Base-by-base conservation (phyloP, 495 filamentous ascomycete genomes). In the Hypoxylon fuscum region DNA sequence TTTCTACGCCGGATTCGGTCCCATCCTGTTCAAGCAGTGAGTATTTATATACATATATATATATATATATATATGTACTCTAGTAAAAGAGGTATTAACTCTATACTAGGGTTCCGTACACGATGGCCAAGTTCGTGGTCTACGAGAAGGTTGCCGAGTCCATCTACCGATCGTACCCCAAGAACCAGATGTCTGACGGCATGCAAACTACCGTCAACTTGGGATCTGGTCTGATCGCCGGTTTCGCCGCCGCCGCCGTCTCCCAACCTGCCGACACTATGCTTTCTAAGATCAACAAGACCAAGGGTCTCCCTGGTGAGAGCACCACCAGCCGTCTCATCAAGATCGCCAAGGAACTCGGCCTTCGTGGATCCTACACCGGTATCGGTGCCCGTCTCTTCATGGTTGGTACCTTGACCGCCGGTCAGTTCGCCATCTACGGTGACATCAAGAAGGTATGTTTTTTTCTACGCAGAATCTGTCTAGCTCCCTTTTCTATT, bases 261-360 rank as follows among this genome's bases (percentile, higher is more conserved):
- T 98, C 95, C 41, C 95, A 98, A 82, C 94, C 95, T 69, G 95
- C 95, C 74, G 95, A 98, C 78, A 98, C 95, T 73, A 98, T 98
- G 95, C 88, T 98, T 69, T 89, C 84, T 83, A 98, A 98, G 88
- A 98, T 98, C 87, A 98, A 98, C 91, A 98, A 98, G 92, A 96
- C 92, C 79, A 92, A 91, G 81, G 95, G 95, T 77, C 81, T 88
- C 42, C 95, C 95, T 55, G 95, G 95, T 79, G 94, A 98, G 85
- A 87, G 94, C 74, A 98, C 93, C 72, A 89, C 87, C 65, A 84
- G 79, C 78, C 91, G 95, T 77, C 82, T 98, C 62, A 85, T 97
- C 83, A 97, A 97, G 89, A 98, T 98, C 74, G 92, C 79, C 64
- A 90, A 90, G 77, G 95, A 98, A 81, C 90, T 98, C 68, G 95